Conservation (phyloP, 805 yeast species). For the Brettanomyces naardenensis region DNA sequence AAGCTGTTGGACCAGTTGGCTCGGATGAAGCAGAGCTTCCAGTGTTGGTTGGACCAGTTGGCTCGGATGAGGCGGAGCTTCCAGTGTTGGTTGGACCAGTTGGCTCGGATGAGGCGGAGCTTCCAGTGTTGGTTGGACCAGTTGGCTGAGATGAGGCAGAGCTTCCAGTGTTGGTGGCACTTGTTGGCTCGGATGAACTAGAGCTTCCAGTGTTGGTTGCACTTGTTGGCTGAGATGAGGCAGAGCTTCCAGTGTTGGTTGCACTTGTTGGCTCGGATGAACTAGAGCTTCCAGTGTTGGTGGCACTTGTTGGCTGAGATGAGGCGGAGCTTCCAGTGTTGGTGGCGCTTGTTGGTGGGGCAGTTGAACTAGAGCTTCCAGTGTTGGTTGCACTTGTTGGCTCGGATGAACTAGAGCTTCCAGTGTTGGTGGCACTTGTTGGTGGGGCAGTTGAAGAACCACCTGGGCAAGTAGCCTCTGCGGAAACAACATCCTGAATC, state of each 20-base stretch:
- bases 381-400: background rate
- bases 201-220: background rate
- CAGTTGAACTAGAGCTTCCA: background rate
- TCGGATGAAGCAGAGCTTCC: background rate
- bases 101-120: background rate
- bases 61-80: background rate
- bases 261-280: background rate
- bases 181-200: background rate
- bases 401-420: background rate
- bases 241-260: background rate
- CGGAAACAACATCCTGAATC: background rate
- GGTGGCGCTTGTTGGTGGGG: background rate
- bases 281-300: background rate
- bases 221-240: background rate
- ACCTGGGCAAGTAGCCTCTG: background rate
- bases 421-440: no score
- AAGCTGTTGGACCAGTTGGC: background rate
- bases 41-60: background rate
- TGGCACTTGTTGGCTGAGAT: background rate
- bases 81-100: background rate
- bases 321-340: background rate
- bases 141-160: background rate
- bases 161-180: background rate
- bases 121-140: background rate
- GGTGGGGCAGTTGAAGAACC: slow-evolving; percentile 1